Conservation (phyloP, 331 rosid genomes). For the Rosa hybrid region DNA sequence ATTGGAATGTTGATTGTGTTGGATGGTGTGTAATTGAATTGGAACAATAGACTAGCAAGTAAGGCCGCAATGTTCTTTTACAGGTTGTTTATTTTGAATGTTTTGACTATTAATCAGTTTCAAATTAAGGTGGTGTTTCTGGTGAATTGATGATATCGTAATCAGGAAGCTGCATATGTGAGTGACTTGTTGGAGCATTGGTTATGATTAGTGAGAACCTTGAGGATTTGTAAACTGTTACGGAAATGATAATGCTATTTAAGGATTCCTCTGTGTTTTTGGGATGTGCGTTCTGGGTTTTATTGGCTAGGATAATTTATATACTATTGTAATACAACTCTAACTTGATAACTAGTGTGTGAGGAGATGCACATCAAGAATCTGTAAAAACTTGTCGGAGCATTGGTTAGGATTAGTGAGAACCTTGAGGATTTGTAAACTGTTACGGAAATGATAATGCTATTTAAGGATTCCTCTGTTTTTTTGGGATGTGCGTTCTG, state of each 20-base stretch:
- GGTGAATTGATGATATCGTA: background rate
- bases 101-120: background rate
- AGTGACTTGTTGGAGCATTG: background rate
- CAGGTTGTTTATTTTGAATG: background rate
- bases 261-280: background rate
- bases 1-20: background rate
- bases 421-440: background rate
- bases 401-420: background rate
- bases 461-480: background rate
- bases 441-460: background rate
- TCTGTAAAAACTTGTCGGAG: background rate
- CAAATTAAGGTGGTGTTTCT: background rate
- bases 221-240: background rate
- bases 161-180: background rate
- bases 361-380: too few relatives aligned
- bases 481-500: background rate
- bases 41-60: background rate
- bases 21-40: background rate
- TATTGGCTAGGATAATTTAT: background rate
- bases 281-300: constrained; percentile 3
- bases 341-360: background rate
- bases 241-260: background rate
- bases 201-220: background rate
- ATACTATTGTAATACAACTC: background rate
- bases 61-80: background rate